A percentile compares a stretch with the other conserved stretches of the same genome.
These are phyloP conservation scores for Pyropia haitanensis DNA, from an alignment of 23 red algal genomes.

Conservation along the genomic window DNA sequence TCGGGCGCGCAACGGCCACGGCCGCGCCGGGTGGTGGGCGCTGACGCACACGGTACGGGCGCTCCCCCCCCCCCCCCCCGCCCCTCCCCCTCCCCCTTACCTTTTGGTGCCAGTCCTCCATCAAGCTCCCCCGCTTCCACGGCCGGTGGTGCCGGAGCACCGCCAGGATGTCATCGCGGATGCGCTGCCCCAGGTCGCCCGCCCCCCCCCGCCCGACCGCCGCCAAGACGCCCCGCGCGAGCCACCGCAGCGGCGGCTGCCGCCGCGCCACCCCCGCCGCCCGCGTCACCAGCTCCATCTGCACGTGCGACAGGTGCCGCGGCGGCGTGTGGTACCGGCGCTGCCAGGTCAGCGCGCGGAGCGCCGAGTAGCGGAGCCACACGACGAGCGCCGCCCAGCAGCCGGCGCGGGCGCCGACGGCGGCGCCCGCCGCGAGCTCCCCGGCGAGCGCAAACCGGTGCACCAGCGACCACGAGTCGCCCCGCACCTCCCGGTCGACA, in stretches of 20 bases:
- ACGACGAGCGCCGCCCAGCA: slow-evolving; percentile 2
- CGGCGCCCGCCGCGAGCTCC: neutral
- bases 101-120: slow-evolving; percentile 48
- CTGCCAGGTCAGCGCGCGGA: slow-evolving; percentile 19
- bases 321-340: slow-evolving; percentile 25
- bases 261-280: neutral
- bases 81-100: neutral
- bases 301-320: slow-evolving; percentile 11
- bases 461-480: slow-evolving; percentile 36
- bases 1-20: no score
- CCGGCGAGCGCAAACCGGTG: slow-evolving; percentile 9
- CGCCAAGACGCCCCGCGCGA: neutral
- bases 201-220: slow-evolving; percentile 15
- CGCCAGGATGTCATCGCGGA: slow-evolving; percentile 27
- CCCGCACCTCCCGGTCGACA: slow-evolving; percentile 25
- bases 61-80: no score
- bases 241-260: slow-evolving; percentile 12
- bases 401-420: neutral
- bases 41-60: no score
- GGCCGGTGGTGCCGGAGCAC: slow-evolving; percentile 10
- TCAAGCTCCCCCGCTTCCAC: slow-evolving; percentile 11
- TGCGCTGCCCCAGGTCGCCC: slow-evolving; percentile 17
- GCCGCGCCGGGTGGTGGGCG: no score
- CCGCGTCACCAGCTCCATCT: slow-evolving; percentile 3
- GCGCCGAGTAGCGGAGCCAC: slow-evolving; percentile 18